Evolutionary conservation across 164 flowering plant genomes (phyloP).

Genomic region (Platanus orientalis): DNA sequence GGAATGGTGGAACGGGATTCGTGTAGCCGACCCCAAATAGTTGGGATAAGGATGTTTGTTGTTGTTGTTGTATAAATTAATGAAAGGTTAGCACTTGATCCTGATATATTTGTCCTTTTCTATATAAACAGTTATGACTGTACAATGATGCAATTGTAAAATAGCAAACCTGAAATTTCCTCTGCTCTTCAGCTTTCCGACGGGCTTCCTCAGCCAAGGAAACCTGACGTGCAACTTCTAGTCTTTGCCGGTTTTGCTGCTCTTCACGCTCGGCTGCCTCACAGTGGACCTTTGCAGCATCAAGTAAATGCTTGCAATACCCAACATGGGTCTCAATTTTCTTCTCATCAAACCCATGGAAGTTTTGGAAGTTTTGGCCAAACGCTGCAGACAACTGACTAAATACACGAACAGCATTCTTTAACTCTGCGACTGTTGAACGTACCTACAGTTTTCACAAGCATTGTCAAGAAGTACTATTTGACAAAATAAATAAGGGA

Average conservation of each 20-base stretch:
- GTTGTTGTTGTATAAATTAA: too few relatives aligned
- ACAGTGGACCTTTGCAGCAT: constrained; percentile 84
- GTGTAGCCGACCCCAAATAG: too few relatives aligned
- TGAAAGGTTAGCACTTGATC: too few relatives aligned
- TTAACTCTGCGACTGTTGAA: constrained; percentile 76
- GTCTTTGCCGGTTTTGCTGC: constrained; percentile 69
- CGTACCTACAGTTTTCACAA: constrained; percentile 52
- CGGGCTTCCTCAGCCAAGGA: constrained; percentile 88
- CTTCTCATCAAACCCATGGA: constrained; percentile 96
- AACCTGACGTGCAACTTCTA: constrained; percentile 82
- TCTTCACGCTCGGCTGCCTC: constrained; percentile 95
- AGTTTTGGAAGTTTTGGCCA: constrained; percentile 71
- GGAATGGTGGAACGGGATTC: too few relatives aligned
- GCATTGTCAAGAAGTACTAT: constrained; percentile 2
- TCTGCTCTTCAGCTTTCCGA: constrained; percentile 89
- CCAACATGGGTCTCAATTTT: constrained; percentile 94
- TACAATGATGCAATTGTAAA: background rate
- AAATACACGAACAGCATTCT: constrained; percentile 90
- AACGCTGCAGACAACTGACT: constrained; percentile 82
- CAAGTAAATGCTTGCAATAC: constrained; percentile 89
- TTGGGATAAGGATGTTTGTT: too few relatives aligned
- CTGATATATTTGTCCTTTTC: too few relatives aligned
- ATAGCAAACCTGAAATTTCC: constrained; percentile 64
- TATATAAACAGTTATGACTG: background rate
- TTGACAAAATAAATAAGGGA: background rate